Percentiles rank a stretch among this genome's conserved stretches.
These are phyloP conservation scores for Exophiala phaeomuriformis DNA, from an alignment of 2,329 filamentous ascomycete species.

Conservation along the genomic window DNA sequence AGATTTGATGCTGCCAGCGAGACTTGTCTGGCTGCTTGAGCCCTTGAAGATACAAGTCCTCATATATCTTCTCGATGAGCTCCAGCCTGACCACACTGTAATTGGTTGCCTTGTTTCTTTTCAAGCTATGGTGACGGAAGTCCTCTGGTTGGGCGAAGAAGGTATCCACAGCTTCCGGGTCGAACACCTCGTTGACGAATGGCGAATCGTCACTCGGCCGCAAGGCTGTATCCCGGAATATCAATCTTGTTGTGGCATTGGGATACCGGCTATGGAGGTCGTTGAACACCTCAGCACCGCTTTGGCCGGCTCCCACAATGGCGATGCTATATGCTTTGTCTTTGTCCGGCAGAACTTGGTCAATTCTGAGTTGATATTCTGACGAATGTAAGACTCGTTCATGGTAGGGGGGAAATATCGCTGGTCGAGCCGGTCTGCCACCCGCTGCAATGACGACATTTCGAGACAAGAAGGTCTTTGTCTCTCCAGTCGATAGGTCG, in stretches of 20 bases:
- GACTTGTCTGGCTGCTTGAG: constrained; percentile 62
- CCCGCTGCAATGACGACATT: constrained; percentile 59
- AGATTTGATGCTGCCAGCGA: constrained; percentile 74
- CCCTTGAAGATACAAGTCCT: constrained; percentile 78
- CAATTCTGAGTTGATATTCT: constrained; percentile 51
- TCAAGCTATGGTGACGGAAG: constrained; percentile 55
- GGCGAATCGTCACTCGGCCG: constrained; percentile 91
- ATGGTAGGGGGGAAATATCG: constrained; percentile 60
- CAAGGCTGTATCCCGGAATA: constrained; percentile 77
- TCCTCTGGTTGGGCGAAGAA: constrained; percentile 62
- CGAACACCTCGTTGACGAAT: constrained; percentile 96
- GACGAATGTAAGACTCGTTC: constrained; percentile 81
- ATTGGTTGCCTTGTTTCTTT: constrained; percentile 75
- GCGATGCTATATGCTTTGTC: constrained; percentile 60
- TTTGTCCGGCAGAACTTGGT: constrained; percentile 29
- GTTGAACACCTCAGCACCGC: constrained; percentile 90
- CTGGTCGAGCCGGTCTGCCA: constrained; percentile 63
- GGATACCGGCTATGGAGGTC: constrained; percentile 77
- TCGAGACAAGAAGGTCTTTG: constrained; percentile 36
- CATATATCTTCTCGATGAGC: constrained; percentile 81
- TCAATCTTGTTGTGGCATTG: constrained; percentile 65
- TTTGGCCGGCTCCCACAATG: constrained; percentile 83
- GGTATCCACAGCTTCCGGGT: constrained; percentile 72
- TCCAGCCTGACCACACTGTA: constrained; percentile 90
- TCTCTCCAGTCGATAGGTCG: constrained; percentile 46